phyloP scores from a whole-genome alignment of 1,284 basidiomycete species.

The Golubevia pallescens region DNA sequence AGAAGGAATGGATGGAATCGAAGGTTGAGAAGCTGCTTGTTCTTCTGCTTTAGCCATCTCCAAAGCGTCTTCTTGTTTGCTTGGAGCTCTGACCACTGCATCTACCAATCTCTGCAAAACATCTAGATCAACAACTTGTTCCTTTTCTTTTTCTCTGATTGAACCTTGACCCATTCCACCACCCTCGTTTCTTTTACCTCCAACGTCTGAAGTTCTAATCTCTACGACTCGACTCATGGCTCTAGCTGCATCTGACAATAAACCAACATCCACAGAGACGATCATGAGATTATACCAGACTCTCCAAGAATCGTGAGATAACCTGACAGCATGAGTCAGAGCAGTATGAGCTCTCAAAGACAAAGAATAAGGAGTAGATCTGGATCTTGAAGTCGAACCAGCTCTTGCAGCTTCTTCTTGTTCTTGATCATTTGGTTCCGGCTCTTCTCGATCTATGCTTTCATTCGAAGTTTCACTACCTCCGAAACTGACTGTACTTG shows the following conservation, averaged over 20 bases:
- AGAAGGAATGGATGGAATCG: too few relatives aligned
- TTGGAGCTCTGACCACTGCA: constrained; percentile 36
- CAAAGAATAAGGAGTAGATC: constrained; percentile 33
- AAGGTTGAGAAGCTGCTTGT: too few relatives aligned
- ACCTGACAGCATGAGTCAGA: constrained; percentile 41
- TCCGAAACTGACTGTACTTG: not conserved
- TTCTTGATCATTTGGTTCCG: constrained; percentile 2
- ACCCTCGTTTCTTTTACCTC: constrained; percentile 18
- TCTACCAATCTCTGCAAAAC: constrained; percentile 54
- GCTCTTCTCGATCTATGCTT: not conserved
- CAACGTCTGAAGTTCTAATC: constrained; percentile 27
- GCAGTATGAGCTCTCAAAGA: constrained; percentile 54
- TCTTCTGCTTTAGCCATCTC: constrained; percentile 9
- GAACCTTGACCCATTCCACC: not conserved
- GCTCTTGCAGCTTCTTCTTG: not conserved
- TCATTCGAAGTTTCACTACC: constrained; percentile 6
- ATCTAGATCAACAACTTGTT: constrained; percentile 32
- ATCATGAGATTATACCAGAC: constrained; percentile 63
- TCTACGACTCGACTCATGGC: constrained; percentile 48
- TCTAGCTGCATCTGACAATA: constrained; percentile 46
- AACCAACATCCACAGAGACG: constrained; percentile 53
- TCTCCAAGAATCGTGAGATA: constrained; percentile 54
- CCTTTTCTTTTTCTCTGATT: not conserved
- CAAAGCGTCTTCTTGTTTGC: constrained; percentile 5
- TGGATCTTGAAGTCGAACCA: not conserved